These are phyloP conservation scores for Verticillium tricorpus DNA, from an alignment of 2,329 filamentous ascomycete genomes.

Conservation along the genomic window DNA sequence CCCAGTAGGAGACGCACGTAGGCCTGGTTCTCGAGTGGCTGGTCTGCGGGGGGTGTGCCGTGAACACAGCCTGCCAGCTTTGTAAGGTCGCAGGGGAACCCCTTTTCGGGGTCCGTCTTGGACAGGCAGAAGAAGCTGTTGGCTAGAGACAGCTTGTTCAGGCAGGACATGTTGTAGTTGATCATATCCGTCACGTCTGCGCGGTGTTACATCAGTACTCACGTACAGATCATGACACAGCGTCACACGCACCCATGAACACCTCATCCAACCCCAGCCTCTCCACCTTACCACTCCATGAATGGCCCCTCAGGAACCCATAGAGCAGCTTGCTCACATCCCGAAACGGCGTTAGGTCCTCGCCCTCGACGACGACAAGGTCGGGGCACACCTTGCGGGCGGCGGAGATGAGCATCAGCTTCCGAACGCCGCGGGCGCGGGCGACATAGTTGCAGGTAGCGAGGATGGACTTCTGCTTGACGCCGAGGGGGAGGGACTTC, in stretches of 20 bases:
- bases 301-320: slow-evolving; percentile 63
- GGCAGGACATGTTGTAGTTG: slow-evolving; percentile 68
- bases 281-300: slow-evolving; percentile 77
- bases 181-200: slow-evolving; percentile 84
- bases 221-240: no score
- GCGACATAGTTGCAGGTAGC: slow-evolving; percentile 95
- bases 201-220: slow-evolving; percentile 37
- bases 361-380: slow-evolving; percentile 78
- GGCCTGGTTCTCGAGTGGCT: slow-evolving; percentile 29
- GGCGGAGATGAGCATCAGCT: slow-evolving; percentile 81
- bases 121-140: slow-evolving; percentile 79
- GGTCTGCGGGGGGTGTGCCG: slow-evolving; percentile 15
- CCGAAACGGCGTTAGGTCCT: slow-evolving; percentile 80
- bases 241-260: slow-evolving; percentile 34
- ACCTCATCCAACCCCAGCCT: slow-evolving; percentile 89
- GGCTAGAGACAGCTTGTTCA: slow-evolving; percentile 61
- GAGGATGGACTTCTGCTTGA: slow-evolving; percentile 90
- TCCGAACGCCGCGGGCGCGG: slow-evolving; percentile 65
- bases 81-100: slow-evolving; percentile 75
- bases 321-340: slow-evolving; percentile 81
- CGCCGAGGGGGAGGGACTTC: slow-evolving; percentile 69
- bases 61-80: slow-evolving; percentile 58
- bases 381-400: slow-evolving; percentile 78
- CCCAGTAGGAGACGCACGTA: slow-evolving; percentile 66
- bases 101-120: slow-evolving; percentile 66